Evolutionary conservation across 495 filamentous ascomycete species (phyloP).

Genomic region (Aspergillus olivimuriae): DNA sequence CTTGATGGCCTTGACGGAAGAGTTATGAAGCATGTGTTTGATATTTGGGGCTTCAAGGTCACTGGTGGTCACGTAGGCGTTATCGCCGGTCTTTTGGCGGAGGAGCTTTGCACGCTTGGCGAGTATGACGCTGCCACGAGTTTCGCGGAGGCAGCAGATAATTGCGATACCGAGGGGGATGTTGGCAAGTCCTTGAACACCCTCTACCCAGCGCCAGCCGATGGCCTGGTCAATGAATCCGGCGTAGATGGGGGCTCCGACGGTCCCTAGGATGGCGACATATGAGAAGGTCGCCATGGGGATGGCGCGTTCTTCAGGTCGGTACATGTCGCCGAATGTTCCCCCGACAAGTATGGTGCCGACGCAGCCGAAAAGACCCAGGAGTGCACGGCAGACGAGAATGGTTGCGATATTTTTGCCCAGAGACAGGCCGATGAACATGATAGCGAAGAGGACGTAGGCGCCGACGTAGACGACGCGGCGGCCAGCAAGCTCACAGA

Average conservation of each 20-base stretch:
- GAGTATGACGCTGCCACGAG: constrained; percentile 55
- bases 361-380: constrained; percentile 70
- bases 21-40: constrained; percentile 34
- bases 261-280: constrained; percentile 68
- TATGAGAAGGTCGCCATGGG: constrained; percentile 76
- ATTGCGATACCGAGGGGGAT: constrained; percentile 49
- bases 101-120: constrained; percentile 52
- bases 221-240: constrained; percentile 62
- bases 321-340: constrained; percentile 68
- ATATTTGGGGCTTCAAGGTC: constrained; percentile 41
- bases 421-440: constrained; percentile 37
- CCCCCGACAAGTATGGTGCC: constrained; percentile 76
- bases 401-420: constrained; percentile 63
- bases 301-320: constrained; percentile 64
- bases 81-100: constrained; percentile 53
- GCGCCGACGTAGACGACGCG: constrained; percentile 33
- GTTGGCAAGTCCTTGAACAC: constrained; percentile 69
- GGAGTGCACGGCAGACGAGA: constrained; percentile 60
- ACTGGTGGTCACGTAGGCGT: constrained; percentile 61
- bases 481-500: constrained; percentile 39
- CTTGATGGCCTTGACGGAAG: too few relatives aligned
- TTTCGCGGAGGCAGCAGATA: constrained; percentile 57
- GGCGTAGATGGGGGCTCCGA: constrained; percentile 63
- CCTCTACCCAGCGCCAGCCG: constrained; percentile 79
- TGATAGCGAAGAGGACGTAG: constrained; percentile 32